Percentiles rank a stretch among this genome's conserved stretches.
These are phyloP conservation scores for Tricladium varicosporioides DNA, from an alignment of 2,329 filamentous ascomycete species.

Conservation along the genomic window DNA sequence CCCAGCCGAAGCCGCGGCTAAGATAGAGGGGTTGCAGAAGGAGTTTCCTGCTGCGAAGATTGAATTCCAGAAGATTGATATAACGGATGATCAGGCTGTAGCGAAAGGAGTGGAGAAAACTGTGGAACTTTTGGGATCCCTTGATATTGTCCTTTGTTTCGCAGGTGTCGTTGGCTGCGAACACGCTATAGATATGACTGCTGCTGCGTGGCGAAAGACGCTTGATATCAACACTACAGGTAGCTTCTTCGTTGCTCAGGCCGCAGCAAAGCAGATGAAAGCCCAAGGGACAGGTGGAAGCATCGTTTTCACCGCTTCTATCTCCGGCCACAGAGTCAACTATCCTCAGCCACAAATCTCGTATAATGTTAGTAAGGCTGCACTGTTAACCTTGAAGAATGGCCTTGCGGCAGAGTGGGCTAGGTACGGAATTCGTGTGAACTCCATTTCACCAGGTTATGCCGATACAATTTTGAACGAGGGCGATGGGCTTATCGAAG, in stretches of 20 bases:
- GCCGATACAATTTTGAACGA: conserved; percentile 65
- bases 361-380: conserved; percentile 73
- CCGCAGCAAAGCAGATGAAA: conserved; percentile 54
- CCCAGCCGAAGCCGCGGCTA: conserved; percentile 42
- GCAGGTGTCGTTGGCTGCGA: conserved; percentile 66
- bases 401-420: conserved; percentile 74
- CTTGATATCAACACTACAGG: conserved; percentile 73
- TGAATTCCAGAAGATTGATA: conserved; percentile 52
- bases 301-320: conserved; percentile 66
- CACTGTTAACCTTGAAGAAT: conserved; percentile 59
- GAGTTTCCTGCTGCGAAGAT: conserved; percentile 56
- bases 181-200: conserved; percentile 57
- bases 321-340: conserved; percentile 67
- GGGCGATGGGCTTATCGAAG: conserved; percentile 54
- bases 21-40: conserved; percentile 44
- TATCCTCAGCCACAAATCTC: conserved; percentile 69
- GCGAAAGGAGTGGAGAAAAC: conserved; percentile 41
- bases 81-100: conserved; percentile 53
- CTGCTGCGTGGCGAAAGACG: conserved; percentile 59
- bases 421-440: conserved; percentile 66
- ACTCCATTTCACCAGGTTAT: conserved; percentile 70
- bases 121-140: conserved; percentile 43
- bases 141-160: conserved; percentile 55
- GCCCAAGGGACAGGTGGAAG: conserved; percentile 47
- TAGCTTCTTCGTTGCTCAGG: conserved; percentile 68